A percentile compares a stretch with the other conserved stretches of the same genome.
phyloP scores from a whole-genome alignment of 768 basidiomycete species.

The Mrakia blollopis region DNA sequence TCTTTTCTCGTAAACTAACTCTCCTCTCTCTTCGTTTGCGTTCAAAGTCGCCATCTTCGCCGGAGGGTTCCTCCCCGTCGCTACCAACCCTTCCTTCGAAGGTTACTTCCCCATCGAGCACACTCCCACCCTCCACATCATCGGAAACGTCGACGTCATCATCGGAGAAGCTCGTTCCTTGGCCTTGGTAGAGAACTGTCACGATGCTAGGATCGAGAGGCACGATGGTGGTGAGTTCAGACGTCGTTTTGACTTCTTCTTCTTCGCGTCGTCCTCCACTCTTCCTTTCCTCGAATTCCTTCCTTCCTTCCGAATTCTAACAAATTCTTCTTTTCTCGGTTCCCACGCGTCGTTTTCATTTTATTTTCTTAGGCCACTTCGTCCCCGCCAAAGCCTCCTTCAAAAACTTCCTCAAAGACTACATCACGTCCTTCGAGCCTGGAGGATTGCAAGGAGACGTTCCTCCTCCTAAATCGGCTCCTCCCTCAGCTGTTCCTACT shows the following conservation, averaged over 20 bases:
- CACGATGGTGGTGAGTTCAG: slow-evolving; percentile 64
- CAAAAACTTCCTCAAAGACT: slow-evolving; percentile 68
- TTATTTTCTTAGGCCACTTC: slow-evolving; percentile 60
- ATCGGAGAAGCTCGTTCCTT: slow-evolving; percentile 62
- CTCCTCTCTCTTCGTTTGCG: slow-evolving; percentile 39
- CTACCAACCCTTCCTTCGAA: slow-evolving; percentile 45
- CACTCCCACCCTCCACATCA: slow-evolving; percentile 71
- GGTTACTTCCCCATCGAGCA: slow-evolving; percentile 50
- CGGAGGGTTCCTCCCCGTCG: slow-evolving; percentile 59
- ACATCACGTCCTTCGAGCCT: slow-evolving; percentile 41
- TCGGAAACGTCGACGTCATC: slow-evolving; percentile 72
- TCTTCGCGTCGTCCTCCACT: neutral
- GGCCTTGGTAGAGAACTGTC: slow-evolving; percentile 51
- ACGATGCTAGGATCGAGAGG: slow-evolving; percentile 56
- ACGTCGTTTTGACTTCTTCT: no score
- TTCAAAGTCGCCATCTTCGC: slow-evolving; percentile 72
- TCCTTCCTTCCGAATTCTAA: neutral
- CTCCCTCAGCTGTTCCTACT: neutral
- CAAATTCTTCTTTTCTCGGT: neutral
- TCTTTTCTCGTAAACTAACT: neutral
- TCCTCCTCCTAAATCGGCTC: slow-evolving; percentile 1
- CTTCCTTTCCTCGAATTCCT: neutral
- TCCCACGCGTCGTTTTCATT: neutral
- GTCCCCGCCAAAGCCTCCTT: slow-evolving; percentile 72
- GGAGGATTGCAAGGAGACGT: slow-evolving; percentile 32